A percentile compares a stretch with the other conserved stretches of the same genome.
phyloP scores from a whole-genome alignment of 169 alveolate species.

The Cryptosporidium muris region DNA sequence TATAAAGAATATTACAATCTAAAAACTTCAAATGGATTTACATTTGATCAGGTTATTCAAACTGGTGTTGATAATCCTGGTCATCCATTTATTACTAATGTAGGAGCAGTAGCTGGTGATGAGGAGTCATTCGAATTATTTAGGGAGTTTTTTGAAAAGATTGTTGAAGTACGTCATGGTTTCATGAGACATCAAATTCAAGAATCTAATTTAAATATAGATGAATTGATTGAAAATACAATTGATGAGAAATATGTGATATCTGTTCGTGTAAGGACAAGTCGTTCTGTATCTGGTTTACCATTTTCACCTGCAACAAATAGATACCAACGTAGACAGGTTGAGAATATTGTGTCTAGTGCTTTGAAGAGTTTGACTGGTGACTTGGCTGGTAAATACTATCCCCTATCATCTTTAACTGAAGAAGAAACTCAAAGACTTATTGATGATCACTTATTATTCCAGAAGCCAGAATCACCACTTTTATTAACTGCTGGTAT shows the following conservation, averaged over 20 bases:
- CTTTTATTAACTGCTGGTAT: slow-evolving; percentile 52
- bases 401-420: slow-evolving; percentile 71
- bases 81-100: slow-evolving; percentile 30
- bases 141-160: slow-evolving; percentile 48
- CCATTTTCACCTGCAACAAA: slow-evolving; percentile 74
- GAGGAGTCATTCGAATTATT: slow-evolving; percentile 32
- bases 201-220: slow-evolving; percentile 62
- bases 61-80: slow-evolving; percentile 72
- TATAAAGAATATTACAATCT: background rate
- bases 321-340: slow-evolving; percentile 64
- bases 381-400: slow-evolving; percentile 72
- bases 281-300: slow-evolving; percentile 52
- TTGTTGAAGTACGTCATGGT: slow-evolving; percentile 44
- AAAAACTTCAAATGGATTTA: slow-evolving; percentile 15
- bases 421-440: slow-evolving; percentile 68
- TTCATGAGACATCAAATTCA: slow-evolving; percentile 42
- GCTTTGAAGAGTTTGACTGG: slow-evolving; percentile 68
- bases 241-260: slow-evolving; percentile 19
- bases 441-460: slow-evolving; percentile 73
- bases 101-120: slow-evolving; percentile 57
- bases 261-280: slow-evolving; percentile 60
- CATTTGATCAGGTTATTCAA: slow-evolving; percentile 59
- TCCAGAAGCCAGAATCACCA: slow-evolving; percentile 74
- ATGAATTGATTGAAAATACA: slow-evolving; percentile 27
- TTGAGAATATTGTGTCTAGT: slow-evolving; percentile 48